Evolutionary conservation across 1,139 yeast genomes (phyloP), one percentile per base, ranked within the genome.

Genomic region (Scheffersomyces stambukii): DNA sequence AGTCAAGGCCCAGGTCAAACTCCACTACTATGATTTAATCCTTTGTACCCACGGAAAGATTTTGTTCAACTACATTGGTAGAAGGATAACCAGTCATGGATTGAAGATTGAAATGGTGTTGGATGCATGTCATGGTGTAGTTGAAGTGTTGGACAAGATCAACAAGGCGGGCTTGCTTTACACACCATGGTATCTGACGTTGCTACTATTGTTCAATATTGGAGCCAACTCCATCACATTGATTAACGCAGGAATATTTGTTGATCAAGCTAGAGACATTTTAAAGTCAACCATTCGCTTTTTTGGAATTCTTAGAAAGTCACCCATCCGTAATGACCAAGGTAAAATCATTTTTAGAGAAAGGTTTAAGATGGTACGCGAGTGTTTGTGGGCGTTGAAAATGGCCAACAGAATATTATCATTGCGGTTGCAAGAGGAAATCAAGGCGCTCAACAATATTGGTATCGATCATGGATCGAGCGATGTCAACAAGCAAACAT

Each of bases 351-450:
- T 64, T 5, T 46, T 54, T 18, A 60, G 60, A 25, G 71, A 64
- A 29, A 49, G 77, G 30, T 72, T 70, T 45, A 66, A 63, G 27
- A 78, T 78, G 85, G 75, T 72, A 8, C 62, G 65, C 30, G 84
- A 78, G 45, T 75, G 81, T 45, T 48, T 75, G 16, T 78, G 85
- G 85, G 78, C 77, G 1, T 48, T 78, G 21, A 75, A 75, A 37
- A 72, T 70, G 60, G 57, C 76, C 29, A 75, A 74, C 41, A 71
- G 72, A 35, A 64, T 75, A 40, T 52, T 75, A 27, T 53, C 67
- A 10, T 53, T 74, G 32, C 54, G 77, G 31, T 52, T 75, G 30
- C 51, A 60, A 31, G 70, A 71, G 36, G 61, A 72, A 16, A 49
- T 64, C 14, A 45, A 49, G 3, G 51, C 51, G 3, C 51, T 77